Evolutionary conservation across 176 grass and related monocot species (phyloP).

Genomic region (Oryza longistaminata): DNA sequence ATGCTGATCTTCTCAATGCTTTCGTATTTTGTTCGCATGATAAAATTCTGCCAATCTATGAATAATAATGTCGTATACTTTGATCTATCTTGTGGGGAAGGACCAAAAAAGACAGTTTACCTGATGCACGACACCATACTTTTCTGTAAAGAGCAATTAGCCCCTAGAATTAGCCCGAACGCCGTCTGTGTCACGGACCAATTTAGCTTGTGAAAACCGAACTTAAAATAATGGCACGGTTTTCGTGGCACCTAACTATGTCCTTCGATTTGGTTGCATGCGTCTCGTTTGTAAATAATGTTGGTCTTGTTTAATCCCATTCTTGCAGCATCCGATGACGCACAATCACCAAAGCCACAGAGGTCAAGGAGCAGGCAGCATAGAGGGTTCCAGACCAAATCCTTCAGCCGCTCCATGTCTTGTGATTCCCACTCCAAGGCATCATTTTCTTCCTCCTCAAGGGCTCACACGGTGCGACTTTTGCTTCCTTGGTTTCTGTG

Average conservation of each 20-base stretch:
- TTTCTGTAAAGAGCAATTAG: not conserved
- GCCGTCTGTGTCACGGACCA: not conserved
- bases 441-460: slow-evolving; percentile 58
- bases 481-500: slow-evolving; percentile 19
- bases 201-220: not conserved
- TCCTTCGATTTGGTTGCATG: not conserved
- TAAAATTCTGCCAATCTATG: not conserved
- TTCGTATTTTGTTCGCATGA: not conserved
- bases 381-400: slow-evolving; percentile 61
- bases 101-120: not conserved
- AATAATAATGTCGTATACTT: not conserved
- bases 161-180: not conserved
- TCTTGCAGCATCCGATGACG: slow-evolving; percentile 55
- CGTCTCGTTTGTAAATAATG: not conserved
- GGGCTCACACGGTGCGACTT: slow-evolving; percentile 53
- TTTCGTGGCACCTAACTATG: not conserved
- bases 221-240: not conserved
- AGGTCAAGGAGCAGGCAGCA: slow-evolving; percentile 53
- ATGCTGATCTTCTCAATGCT: not conserved
- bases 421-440: slow-evolving; percentile 75
- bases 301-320: slow-evolving; percentile 20
- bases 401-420: slow-evolving; percentile 60
- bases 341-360: slow-evolving; percentile 65
- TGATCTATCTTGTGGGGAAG: not conserved
- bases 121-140: not conserved